Conservation (phyloP, 2,329 filamentous ascomycete species). For the Aspergillus niger region DNA sequence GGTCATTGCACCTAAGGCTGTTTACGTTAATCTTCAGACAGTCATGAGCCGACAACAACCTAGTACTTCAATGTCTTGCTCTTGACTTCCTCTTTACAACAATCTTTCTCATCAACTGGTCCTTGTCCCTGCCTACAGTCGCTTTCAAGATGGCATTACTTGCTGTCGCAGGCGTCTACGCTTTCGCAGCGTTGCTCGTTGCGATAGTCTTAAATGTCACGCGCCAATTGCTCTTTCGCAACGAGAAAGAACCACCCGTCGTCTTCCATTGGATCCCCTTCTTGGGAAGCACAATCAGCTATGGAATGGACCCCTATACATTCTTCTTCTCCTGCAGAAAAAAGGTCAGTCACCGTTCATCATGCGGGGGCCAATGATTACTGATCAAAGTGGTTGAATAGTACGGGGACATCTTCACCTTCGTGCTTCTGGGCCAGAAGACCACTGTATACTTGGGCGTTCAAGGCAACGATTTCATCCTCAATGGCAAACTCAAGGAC, state of each 20-base stretch:
- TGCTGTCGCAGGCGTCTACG: conserved; percentile 15
- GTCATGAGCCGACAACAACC: neutral
- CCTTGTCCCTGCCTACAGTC: neutral
- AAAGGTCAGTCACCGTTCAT: conserved; percentile 60
- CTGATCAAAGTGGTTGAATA: conserved; percentile 42
- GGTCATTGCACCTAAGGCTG: neutral
- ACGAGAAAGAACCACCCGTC: conserved; percentile 71
- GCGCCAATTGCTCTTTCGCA: conserved; percentile 23
- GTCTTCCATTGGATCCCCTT: conserved; percentile 78
- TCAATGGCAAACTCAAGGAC: conserved; percentile 89
- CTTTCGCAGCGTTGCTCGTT: conserved; percentile 11
- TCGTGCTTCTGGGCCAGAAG: conserved; percentile 82
- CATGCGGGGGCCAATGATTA: too few species aligned
- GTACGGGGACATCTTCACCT: conserved; percentile 91
- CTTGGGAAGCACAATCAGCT: conserved; percentile 47
- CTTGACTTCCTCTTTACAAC: neutral
- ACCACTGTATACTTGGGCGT: conserved; percentile 83
- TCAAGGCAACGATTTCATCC: conserved; percentile 85
- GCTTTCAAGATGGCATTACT: conserved; percentile 20
- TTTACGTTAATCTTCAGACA: neutral
- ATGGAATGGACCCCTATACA: conserved; percentile 64
- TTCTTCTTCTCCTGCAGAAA: conserved; percentile 75
- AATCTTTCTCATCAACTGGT: neutral
- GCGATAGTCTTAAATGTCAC: conserved; percentile 18
- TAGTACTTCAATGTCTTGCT: neutral